phyloP scores from a whole-genome alignment of 176 grass and related monocot species.

The Puya raimondii region DNA sequence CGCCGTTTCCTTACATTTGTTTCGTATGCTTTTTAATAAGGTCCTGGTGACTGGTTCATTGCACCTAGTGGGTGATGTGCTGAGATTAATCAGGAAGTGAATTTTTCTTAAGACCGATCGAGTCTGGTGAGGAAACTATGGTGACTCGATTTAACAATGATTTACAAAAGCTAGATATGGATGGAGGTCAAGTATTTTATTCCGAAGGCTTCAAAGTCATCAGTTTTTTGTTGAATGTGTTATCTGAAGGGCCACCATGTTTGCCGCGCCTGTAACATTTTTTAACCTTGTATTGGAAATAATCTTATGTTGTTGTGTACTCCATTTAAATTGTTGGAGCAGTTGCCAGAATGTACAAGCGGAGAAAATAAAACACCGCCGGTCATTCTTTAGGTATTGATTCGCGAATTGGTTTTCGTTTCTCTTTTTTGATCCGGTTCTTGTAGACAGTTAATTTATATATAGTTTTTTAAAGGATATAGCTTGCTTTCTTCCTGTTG shows the following conservation, averaged over 20 bases:
- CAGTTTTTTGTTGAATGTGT: not conserved
- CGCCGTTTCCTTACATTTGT: not conserved
- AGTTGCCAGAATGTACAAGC: not conserved
- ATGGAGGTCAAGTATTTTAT: not conserved
- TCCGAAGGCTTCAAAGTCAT: not conserved
- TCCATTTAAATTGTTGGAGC: not conserved
- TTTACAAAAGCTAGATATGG: not conserved
- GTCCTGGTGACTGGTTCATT: slow-evolving; percentile 69
- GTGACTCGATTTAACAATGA: not conserved
- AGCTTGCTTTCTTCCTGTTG: not conserved
- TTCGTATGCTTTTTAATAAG: slow-evolving; percentile 13
- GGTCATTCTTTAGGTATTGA: not conserved
- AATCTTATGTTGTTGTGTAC: not conserved
- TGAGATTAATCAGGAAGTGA: slow-evolving; percentile 65
- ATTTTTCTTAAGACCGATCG: not conserved
- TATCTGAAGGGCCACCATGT: not conserved
- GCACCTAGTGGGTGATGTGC: slow-evolving; percentile 61
- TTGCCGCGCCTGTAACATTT: not conserved
- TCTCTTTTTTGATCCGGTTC: not conserved
- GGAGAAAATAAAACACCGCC: not conserved
- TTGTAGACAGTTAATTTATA: not conserved
- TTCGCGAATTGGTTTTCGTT: not conserved
- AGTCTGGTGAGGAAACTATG: not conserved
- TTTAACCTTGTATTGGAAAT: not conserved
- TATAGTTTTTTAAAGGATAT: not conserved